phyloP scores from a whole-genome alignment of 1,284 basidiomycete genomes.

The Rhodofomes roseus region DNA sequence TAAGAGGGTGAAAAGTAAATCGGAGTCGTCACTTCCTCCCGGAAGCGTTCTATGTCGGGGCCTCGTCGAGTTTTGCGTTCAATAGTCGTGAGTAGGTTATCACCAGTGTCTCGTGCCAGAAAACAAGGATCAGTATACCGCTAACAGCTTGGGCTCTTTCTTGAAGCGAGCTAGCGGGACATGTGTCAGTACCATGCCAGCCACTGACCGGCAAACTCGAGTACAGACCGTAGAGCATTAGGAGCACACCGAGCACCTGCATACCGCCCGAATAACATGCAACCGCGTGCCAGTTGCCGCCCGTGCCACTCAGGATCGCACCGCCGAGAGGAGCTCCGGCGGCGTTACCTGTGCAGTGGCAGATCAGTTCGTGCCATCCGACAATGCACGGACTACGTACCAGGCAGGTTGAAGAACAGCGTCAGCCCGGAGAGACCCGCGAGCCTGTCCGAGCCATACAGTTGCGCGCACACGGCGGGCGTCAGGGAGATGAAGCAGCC shows the following conservation, averaged over 20 bases:
- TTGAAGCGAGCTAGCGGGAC: conserved; percentile 13
- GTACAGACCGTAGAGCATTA: conserved; percentile 22
- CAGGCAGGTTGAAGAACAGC: conserved; percentile 24
- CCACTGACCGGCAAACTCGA: neutral
- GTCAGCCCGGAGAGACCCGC: conserved; percentile 25
- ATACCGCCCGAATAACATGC: conserved; percentile 21
- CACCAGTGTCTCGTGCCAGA: neutral
- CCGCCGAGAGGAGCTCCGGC: conserved; percentile 23
- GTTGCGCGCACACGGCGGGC: conserved; percentile 20
- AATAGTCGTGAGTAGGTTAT: neutral
- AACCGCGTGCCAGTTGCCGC: conserved; percentile 21
- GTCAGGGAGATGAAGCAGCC: conserved; percentile 25
- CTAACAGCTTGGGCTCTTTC: conserved; percentile 7
- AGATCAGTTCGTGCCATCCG: neutral
- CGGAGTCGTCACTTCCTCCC: neutral
- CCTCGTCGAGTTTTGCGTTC: neutral
- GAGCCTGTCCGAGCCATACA: conserved; percentile 22
- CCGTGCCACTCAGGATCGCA: conserved; percentile 20
- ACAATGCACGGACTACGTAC: conserved; percentile 5
- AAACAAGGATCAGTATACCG: neutral
- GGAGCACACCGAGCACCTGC: conserved; percentile 20
- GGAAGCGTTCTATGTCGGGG: neutral
- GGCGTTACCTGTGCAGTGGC: conserved; percentile 15
- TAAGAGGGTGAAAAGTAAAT: neutral
- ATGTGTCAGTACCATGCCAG: neutral